Percentiles rank a stretch among this genome's conserved stretches.
Conservation (phyloP, 2,329 filamentous ascomycete species). For the Penicillium sp. region DNA sequence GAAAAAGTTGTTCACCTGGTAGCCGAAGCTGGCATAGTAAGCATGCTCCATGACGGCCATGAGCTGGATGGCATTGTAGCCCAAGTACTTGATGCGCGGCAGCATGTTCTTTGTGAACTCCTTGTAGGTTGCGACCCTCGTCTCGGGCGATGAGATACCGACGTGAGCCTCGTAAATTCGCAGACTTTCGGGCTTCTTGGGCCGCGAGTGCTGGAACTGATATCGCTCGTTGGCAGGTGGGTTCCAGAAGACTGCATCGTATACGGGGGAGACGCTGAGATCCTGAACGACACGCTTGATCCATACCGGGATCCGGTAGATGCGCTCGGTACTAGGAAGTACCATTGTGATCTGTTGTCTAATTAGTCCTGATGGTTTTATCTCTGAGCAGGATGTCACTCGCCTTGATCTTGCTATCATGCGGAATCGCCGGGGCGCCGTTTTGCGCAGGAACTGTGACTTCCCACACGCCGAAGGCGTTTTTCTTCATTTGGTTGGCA, state of each 20-base stretch:
- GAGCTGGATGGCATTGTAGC: conserved; percentile 95
- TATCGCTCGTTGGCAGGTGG: conserved; percentile 73
- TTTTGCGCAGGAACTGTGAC: conserved; percentile 68
- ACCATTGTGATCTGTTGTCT: conserved; percentile 69
- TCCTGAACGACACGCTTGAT: conserved; percentile 97
- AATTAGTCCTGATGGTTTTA: background rate
- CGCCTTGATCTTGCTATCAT: conserved; percentile 96
- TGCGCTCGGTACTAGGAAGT: conserved; percentile 69
- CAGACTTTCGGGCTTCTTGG: conserved; percentile 77
- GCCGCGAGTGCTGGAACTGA: conserved; percentile 74
- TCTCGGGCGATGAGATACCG: conserved; percentile 89
- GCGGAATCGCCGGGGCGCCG: conserved; percentile 73
- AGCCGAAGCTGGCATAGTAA: conserved; percentile 98
- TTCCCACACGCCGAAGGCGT: conserved; percentile 81
- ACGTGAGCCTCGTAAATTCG: conserved; percentile 99
- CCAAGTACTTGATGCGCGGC: conserved; percentile 80
- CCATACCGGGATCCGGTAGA: conserved; percentile 91
- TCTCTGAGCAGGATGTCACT: conserved; percentile 10
- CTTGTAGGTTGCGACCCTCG: conserved; percentile 87
- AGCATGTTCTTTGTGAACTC: conserved; percentile 93
- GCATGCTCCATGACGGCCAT: conserved; percentile 99
- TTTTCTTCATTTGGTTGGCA: conserved; percentile 81
- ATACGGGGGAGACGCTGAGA: conserved; percentile 78
- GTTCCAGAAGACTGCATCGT: conserved; percentile 97
- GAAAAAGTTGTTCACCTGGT: conserved; percentile 98